A percentile compares a stretch with the other conserved stretches of the same genome.
Conservation (phyloP, 805 yeast genomes). For the Gaillardinia entomophila region DNA sequence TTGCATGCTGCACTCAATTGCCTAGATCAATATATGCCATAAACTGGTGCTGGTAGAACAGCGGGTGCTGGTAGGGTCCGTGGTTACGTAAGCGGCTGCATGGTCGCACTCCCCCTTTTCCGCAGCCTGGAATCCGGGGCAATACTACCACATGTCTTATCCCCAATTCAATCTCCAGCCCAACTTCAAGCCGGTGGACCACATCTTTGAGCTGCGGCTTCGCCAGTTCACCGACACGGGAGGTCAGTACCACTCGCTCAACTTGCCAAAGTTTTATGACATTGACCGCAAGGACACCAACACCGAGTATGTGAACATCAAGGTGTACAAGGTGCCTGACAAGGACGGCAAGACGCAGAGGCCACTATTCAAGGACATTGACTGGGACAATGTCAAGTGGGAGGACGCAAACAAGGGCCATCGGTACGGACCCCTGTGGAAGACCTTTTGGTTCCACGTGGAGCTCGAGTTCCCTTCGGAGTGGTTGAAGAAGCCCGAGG, state of each 20-base stretch:
- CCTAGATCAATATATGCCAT: neutral
- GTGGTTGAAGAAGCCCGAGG: conserved; percentile 46
- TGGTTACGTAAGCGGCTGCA: neutral
- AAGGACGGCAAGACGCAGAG: conserved; percentile 42
- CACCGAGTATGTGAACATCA: conserved; percentile 44
- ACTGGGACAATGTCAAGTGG: conserved; percentile 45
- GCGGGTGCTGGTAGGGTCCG: neutral
- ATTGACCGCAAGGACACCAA: conserved; percentile 44
- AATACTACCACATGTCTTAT: neutral
- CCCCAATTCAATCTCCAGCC: conserved; percentile 40
- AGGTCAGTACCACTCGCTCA: conserved; percentile 70
- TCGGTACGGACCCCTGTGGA: conserved; percentile 92
- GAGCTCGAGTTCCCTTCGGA: conserved; percentile 55
- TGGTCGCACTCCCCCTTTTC: no score
- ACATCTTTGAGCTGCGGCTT: conserved; percentile 64
- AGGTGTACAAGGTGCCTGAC: conserved; percentile 71
- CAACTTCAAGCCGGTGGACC: conserved; percentile 69
- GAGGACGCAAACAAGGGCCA: conserved; percentile 62
- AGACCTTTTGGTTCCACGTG: conserved; percentile 89
- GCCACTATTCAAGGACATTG: conserved; percentile 55
- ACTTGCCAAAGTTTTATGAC: conserved; percentile 79
- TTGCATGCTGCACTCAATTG: neutral
- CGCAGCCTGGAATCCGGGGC: no score
- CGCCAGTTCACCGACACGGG: conserved; percentile 66
- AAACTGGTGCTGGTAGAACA: neutral